Conservation (phyloP, 306 rosid species). For the Dalbergia cultrata region DNA sequence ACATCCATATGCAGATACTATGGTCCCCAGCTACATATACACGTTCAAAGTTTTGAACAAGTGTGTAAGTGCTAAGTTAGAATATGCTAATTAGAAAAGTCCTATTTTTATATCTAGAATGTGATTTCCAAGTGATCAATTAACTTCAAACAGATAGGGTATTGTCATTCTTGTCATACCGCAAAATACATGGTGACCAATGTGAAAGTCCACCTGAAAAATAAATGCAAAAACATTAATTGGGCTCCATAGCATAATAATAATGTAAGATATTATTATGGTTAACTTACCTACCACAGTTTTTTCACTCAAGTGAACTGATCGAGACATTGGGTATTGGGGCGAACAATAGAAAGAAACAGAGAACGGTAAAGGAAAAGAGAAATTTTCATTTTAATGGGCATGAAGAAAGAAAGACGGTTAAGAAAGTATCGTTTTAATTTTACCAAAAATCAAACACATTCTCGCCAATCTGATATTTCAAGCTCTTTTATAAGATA, state of each 20-base stretch:
- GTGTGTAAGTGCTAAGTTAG: neutral
- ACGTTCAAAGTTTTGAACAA: neutral
- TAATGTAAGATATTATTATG: neutral
- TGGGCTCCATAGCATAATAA: neutral
- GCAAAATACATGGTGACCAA: conserved; percentile 66
- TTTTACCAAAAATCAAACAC: no score
- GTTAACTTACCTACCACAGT: no score
- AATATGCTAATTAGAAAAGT: neutral
- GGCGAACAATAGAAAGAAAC: no score
- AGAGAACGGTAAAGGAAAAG: no score
- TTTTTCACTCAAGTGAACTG: no score
- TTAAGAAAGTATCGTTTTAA: no score
- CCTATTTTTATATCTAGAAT: neutral
- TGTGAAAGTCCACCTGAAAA: conserved; percentile 74
- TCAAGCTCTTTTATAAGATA: no score
- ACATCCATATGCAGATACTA: conserved; percentile 74
- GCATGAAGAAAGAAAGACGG: no score
- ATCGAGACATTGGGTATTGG: no score
- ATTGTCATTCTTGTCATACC: conserved; percentile 52
- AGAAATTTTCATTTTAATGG: no score
- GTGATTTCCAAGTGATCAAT: neutral
- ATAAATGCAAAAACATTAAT: conserved; percentile 16
- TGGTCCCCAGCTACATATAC: conserved; percentile 56
- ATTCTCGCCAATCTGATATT: no score
- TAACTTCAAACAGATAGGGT: conserved; percentile 10